Conservation (phyloP, 768 basidiomycete species). For the Pleurotus ostreatus region DNA sequence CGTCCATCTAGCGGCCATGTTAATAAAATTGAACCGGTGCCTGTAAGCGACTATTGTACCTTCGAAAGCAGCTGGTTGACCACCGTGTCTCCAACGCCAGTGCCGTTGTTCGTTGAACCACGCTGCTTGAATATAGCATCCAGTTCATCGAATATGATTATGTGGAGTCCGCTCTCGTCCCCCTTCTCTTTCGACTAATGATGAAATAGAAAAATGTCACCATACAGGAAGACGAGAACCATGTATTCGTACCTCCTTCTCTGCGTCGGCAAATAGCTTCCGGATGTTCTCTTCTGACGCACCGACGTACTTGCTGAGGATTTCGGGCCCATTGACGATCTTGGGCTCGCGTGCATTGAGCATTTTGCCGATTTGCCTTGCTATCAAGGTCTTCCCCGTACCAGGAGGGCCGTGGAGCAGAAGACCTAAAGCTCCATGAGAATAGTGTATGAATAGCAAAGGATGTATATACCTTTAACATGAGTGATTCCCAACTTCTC, state of each 20-base stretch:
- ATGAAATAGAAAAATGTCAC: neutral
- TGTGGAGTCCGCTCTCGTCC: conserved; percentile 95
- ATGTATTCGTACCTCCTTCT: conserved; percentile 70
- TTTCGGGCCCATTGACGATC: conserved; percentile 96
- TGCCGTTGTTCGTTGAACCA: conserved; percentile 86
- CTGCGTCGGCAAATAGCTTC: conserved; percentile 96
- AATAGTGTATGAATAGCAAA: neutral
- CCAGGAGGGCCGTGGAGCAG: conserved; percentile 95
- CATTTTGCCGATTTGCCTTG: conserved; percentile 99
- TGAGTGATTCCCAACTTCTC: conserved; percentile 98
- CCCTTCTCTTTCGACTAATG: conserved; percentile 91
- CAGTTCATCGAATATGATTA: conserved; percentile 99
- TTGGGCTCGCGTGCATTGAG: conserved; percentile 97
- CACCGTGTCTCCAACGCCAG: conserved; percentile 97
- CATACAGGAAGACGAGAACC: neutral
- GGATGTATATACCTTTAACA: conserved; percentile 70
- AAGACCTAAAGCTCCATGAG: conserved; percentile 53
- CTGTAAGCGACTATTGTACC: conserved; percentile 36
- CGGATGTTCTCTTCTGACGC: conserved; percentile 97
- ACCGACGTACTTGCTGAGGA: conserved; percentile 96
- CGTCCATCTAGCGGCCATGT: conserved; percentile 80
- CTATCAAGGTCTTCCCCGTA: conserved; percentile 97
- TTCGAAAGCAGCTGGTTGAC: conserved; percentile 98
- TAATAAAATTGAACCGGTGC: neutral
- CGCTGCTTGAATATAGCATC: conserved; percentile 99